These are phyloP conservation scores for Plasmodium falciparum DNA, from an alignment of 169 alveolate genomes.

Conservation along the genomic window DNA sequence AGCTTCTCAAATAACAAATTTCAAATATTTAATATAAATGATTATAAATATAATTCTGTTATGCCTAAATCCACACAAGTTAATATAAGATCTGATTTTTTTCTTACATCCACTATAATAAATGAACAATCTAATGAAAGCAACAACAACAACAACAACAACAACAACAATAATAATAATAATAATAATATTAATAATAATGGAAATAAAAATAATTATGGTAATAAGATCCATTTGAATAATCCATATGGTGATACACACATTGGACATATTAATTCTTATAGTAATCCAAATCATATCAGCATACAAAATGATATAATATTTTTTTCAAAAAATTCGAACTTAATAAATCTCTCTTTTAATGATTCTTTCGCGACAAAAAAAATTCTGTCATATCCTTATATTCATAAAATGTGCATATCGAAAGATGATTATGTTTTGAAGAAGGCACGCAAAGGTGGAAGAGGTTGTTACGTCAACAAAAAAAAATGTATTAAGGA, in stretches of 20 bases:
- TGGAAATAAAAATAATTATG: neutral
- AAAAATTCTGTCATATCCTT: constrained; percentile 16
- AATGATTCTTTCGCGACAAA: constrained; percentile 27
- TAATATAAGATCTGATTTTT: too few species aligned
- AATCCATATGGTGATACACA: neutral
- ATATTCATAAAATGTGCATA: constrained; percentile 17
- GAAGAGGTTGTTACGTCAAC: neutral
- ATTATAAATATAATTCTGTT: neutral
- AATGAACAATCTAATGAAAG: too few species aligned
- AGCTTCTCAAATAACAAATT: constrained; percentile 8
- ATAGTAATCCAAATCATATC: neutral
- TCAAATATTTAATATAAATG: constrained; percentile 14
- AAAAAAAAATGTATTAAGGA: neutral
- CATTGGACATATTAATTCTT: neutral
- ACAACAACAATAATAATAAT: neutral
- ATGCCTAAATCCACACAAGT: too few species aligned
- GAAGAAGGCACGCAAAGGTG: constrained; percentile 7
- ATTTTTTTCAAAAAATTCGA: neutral
- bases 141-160: neutral
- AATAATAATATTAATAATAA: neutral
- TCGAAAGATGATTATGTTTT: constrained; percentile 35
- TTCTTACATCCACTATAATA: too few species aligned
- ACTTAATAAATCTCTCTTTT: neutral
- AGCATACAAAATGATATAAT: neutral
- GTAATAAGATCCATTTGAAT: neutral